Evolutionary conservation across 2,329 filamentous ascomycete species (phyloP), one percentile per base, ranked within the genome.

Genomic region (Lachnellula willkommii): DNA sequence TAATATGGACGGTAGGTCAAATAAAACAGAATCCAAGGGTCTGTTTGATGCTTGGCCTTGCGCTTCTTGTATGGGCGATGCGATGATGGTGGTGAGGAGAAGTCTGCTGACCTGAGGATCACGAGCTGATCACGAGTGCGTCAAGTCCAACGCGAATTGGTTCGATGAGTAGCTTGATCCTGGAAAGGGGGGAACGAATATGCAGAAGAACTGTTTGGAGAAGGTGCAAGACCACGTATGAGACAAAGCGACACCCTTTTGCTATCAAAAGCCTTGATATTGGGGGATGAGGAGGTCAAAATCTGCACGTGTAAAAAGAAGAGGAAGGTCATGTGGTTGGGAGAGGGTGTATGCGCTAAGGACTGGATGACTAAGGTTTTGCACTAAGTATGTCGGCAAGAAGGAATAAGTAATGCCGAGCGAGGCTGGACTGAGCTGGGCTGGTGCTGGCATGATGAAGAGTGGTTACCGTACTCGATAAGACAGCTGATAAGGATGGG

Each of bases 101-200:
- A 55, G 60, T 64, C 62, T 60, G 62, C 63, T 62, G 60, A 63
- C 63, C 58, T 63, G 54, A 40, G 52, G 53, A 53, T 54, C 51
- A 54, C 54, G 54, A 47, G 57, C 47, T 46, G 58, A 65, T 65
- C 63, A 65, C 63, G 60, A 60, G 63, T 55, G 57, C 47, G 43
- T 43, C 46, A 42, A 36, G 36, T n/a, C 36, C 20, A 12, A 37
- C 15, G 39, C 50, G 50, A 56, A 60, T 57, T 54, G 59, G 56
- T 52, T 52, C 46, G 60, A 17, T 24, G 39, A 48, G 46, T 48
- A 14, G 46, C 32, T 17, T 37, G 42, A 17, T 49, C 35, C 52
- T 22, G 9, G 20, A 28, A 43, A 47, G 20, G 22, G 22, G 42
- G 22, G 12, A 50, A 58, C 37, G 22, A 35, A 35, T 28, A 32